Evolutionary conservation across 2,329 filamentous ascomycete species (phyloP).

Genomic region (Cytospora schulzeri): DNA sequence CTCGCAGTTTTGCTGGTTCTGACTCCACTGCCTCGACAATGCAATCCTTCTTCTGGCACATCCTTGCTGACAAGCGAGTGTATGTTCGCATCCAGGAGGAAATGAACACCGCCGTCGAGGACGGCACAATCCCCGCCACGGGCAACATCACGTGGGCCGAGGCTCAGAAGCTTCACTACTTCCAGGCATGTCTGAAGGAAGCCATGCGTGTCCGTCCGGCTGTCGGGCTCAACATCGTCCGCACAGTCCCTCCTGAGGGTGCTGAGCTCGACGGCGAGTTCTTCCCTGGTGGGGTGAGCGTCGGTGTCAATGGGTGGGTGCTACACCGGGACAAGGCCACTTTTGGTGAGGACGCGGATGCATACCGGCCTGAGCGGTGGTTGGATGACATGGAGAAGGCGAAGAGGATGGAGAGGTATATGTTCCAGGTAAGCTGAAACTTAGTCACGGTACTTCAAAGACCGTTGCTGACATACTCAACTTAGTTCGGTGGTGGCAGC

Average conservation of each 20-base stretch:
- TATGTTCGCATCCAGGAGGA: conserved; percentile 46
- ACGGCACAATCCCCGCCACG: conserved; percentile 38
- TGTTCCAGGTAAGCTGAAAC: conserved; percentile 51
- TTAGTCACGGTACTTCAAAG: neutral
- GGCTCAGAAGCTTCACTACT: conserved; percentile 52
- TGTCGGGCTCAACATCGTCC: conserved; percentile 57
- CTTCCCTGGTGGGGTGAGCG: conserved; percentile 53
- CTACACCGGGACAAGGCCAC: conserved; percentile 50
- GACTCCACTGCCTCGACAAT: conserved; percentile 63
- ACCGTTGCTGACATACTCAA: neutral
- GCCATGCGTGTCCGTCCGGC: conserved; percentile 58
- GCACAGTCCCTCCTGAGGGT: conserved; percentile 53
- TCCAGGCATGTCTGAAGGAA: conserved; percentile 60
- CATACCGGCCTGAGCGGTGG: conserved; percentile 59
- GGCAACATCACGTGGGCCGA: conserved; percentile 52
- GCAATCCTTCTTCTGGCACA: conserved; percentile 58
- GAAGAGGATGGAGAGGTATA: conserved; percentile 54
- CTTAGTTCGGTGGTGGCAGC: conserved; percentile 55
- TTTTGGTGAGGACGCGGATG: conserved; percentile 55
- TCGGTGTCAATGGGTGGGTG: conserved; percentile 59
- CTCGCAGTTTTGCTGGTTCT: conserved; percentile 57
- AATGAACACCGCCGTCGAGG: conserved; percentile 44
- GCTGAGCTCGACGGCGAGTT: conserved; percentile 53
- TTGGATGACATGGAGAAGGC: conserved; percentile 47
- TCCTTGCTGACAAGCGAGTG: conserved; percentile 47